Conservation (phyloP, 148 eudicot species). For the Vaccinium myrtillus region DNA sequence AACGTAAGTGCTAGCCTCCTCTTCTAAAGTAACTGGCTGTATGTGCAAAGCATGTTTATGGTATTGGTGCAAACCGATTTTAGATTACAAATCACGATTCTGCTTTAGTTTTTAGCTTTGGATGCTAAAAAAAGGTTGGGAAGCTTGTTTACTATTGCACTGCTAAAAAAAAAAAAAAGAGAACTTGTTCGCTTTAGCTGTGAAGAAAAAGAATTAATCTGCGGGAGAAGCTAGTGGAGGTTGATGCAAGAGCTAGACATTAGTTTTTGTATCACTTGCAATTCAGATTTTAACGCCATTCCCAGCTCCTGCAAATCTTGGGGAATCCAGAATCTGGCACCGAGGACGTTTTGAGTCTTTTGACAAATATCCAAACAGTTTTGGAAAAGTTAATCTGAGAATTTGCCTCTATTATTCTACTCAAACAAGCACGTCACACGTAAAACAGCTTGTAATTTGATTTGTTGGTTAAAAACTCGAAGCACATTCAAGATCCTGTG, state of each 20-base stretch:
- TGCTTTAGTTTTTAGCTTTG: background rate
- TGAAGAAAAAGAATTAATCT: background rate
- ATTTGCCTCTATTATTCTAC: too few species aligned
- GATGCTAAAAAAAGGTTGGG: too few species aligned
- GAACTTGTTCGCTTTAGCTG: background rate
- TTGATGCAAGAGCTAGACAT: background rate
- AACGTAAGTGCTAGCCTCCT: constrained; percentile 40
- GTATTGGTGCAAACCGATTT: background rate
- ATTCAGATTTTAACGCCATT: background rate
- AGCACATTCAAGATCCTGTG: background rate
- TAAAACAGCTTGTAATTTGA: too few species aligned
- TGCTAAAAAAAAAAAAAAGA: too few species aligned
- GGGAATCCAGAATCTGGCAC: background rate
- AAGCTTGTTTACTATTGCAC: too few species aligned
- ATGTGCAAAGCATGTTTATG: background rate
- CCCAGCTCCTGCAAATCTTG: background rate
- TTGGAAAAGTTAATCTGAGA: too few species aligned
- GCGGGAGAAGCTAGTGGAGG: background rate
- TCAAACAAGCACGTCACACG: too few species aligned
- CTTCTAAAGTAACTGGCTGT: background rate
- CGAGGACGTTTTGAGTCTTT: too few species aligned
- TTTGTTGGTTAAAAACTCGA: background rate
- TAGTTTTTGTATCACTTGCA: background rate
- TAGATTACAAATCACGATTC: background rate
- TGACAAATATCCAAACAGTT: too few species aligned